Evolutionary conservation across 345 rosid genomes (phyloP).

Genomic region (Eucalyptus globulus): DNA sequence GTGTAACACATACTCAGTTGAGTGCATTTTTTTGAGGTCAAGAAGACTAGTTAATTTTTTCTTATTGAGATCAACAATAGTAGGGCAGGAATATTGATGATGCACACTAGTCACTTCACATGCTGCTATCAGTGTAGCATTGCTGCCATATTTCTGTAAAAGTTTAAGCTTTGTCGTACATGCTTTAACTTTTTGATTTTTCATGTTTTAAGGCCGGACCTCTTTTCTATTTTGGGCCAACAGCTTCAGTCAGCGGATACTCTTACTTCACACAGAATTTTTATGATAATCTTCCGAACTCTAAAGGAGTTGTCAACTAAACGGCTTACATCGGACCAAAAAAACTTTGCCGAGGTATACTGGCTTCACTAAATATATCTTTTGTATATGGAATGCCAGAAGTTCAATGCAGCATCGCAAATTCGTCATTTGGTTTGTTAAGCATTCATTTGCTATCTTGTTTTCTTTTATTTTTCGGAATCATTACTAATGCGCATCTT

Average conservation of each 20-base stretch:
- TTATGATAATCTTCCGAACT: constrained; percentile 82
- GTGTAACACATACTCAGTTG: not conserved
- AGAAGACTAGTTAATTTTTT: not conserved
- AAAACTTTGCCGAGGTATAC: constrained; percentile 66
- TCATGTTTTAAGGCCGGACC: constrained; percentile 65
- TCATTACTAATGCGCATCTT: not conserved
- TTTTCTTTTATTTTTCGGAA: not conserved
- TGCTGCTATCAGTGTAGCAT: not conserved
- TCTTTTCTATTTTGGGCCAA: constrained; percentile 71
- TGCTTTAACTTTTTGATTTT: constrained; percentile 1
- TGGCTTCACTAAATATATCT: not conserved
- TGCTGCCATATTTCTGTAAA: not conserved
- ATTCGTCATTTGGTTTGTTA: not conserved
- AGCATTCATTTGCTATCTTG: not conserved
- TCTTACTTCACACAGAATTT: constrained; percentile 83
- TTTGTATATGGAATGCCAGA: not conserved
- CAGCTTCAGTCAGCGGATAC: constrained; percentile 77
- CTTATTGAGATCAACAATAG: not conserved
- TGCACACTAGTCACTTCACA: not conserved
- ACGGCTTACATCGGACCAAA: constrained; percentile 86
- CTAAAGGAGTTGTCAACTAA: constrained; percentile 90
- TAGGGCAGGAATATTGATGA: not conserved
- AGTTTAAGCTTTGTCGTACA: not conserved
- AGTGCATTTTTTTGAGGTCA: not conserved
- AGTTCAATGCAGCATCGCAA: not conserved